Conservation (phyloP, 2,329 filamentous ascomycete genomes). For the Pleomassaria siparia region DNA sequence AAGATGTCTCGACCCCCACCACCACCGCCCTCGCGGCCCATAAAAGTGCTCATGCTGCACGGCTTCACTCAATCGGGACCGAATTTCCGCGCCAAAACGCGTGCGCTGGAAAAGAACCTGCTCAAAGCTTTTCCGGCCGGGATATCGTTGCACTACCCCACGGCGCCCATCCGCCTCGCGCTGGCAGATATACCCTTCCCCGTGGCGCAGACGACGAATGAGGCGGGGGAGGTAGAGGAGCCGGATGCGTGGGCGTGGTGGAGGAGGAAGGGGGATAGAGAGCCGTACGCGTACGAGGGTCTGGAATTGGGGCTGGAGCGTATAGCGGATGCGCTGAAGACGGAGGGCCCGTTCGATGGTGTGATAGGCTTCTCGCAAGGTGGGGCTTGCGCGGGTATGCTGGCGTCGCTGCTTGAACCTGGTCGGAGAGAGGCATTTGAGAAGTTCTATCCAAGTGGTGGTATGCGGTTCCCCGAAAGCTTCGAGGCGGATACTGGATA, state of each 20-base stretch:
- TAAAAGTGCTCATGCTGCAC: slow-evolving; percentile 55
- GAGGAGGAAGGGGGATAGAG: slow-evolving; percentile 63
- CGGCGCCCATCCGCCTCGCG: slow-evolving; percentile 47
- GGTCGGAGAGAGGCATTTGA: slow-evolving; percentile 53
- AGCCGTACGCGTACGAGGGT: slow-evolving; percentile 61
- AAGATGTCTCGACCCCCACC: slow-evolving; percentile 29
- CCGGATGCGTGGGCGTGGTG: slow-evolving; percentile 84
- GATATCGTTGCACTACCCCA: slow-evolving; percentile 51
- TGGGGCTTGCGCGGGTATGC: slow-evolving; percentile 65
- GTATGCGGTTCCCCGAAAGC: slow-evolving; percentile 55
- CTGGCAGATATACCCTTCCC: slow-evolving; percentile 56
- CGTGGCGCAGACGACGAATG: slow-evolving; percentile 12
- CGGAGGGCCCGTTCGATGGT: slow-evolving; percentile 39
- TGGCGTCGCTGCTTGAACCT: slow-evolving; percentile 71
- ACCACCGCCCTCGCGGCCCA: slow-evolving; percentile 31
- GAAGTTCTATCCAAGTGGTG: slow-evolving; percentile 37
- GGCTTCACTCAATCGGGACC: slow-evolving; percentile 89
- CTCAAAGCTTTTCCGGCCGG: slow-evolving; percentile 67
- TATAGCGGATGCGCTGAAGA: slow-evolving; percentile 53
- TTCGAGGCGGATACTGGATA: slow-evolving; percentile 44
- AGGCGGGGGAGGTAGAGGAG: slow-evolving; percentile 51
- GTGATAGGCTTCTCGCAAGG: slow-evolving; percentile 42
- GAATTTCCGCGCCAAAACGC: slow-evolving; percentile 84
- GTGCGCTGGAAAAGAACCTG: slow-evolving; percentile 80
- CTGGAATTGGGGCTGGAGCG: slow-evolving; percentile 67